Percentiles rank a stretch among this genome's conserved stretches.
phyloP scores from a whole-genome alignment of 2,329 filamentous ascomycete genomes.

The Lojkania enalia region DNA sequence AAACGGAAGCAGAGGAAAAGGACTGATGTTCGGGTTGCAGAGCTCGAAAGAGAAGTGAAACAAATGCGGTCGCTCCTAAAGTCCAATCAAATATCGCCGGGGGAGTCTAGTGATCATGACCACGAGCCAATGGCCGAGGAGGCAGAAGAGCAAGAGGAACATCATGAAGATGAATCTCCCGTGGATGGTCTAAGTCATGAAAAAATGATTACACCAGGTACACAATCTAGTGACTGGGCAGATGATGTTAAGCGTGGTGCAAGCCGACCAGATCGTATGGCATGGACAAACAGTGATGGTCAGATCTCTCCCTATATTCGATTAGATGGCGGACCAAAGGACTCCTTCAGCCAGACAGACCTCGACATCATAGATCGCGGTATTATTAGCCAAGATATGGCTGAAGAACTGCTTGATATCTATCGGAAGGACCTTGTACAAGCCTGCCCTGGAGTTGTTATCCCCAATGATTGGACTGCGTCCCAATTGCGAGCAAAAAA shows the following conservation, averaged over 20 bases:
- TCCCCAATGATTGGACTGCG: slow-evolving; percentile 37
- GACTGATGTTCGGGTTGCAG: slow-evolving; percentile 42
- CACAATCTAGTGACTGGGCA: too few species aligned
- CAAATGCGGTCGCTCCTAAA: slow-evolving; percentile 39
- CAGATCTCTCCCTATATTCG: too few species aligned
- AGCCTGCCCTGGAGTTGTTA: slow-evolving; percentile 35
- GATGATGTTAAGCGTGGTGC: too few species aligned
- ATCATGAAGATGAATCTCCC: slow-evolving; percentile 20
- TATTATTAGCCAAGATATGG: slow-evolving; percentile 32
- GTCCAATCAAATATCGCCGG: slow-evolving; percentile 25
- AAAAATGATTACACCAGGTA: slow-evolving; percentile 3
- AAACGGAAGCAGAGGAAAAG: slow-evolving; percentile 42
- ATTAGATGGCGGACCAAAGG: slow-evolving; percentile 19
- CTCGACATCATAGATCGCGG: slow-evolving; percentile 40
- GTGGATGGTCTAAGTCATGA: slow-evolving; percentile 18
- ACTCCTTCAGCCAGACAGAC: slow-evolving; percentile 29
- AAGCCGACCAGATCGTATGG: too few species aligned
- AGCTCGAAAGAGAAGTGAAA: slow-evolving; percentile 42
- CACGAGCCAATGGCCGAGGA: slow-evolving; percentile 35
- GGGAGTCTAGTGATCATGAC: slow-evolving; percentile 32
- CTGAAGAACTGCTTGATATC: slow-evolving; percentile 33
- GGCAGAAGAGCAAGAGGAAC: slow-evolving; percentile 21
- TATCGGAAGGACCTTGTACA: slow-evolving; percentile 35
- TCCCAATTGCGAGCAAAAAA: slow-evolving; percentile 34
- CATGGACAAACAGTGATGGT: too few species aligned